These are phyloP conservation scores for Lagerstroemia fauriei DNA, from an alignment of 441 rosid species.

Conservation along the genomic window DNA sequence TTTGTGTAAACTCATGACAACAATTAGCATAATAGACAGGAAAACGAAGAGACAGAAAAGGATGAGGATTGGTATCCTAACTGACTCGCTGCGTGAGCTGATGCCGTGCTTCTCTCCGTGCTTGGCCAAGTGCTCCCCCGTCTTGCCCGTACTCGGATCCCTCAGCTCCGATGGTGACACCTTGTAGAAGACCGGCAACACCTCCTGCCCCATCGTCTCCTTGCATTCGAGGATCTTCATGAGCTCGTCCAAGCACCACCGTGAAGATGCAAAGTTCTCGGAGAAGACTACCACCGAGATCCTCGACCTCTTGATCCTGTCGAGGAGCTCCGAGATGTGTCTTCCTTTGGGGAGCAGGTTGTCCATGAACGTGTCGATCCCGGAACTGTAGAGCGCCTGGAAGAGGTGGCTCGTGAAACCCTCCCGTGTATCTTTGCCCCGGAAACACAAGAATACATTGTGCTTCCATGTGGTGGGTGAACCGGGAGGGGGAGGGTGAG, in stretches of 20 bases:
- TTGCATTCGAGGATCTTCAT: neutral
- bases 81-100: neutral
- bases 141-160: neutral
- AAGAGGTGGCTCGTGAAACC: neutral
- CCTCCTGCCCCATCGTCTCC: neutral
- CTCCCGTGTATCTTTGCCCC: neutral
- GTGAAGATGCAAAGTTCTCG: neutral
- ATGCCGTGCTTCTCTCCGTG: neutral
- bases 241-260: constrained; percentile 2
- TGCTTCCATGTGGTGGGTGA: neutral
- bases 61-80: too few relatives aligned
- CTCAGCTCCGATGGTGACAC: neutral
- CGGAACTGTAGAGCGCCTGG: neutral
- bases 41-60: too few relatives aligned
- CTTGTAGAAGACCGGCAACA: neutral
- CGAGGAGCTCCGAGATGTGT: neutral
- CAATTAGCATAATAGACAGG: too few relatives aligned
- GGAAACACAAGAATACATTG: neutral
- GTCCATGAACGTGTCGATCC: constrained; percentile 2
- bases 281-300: neutral
- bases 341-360: neutral
- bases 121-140: neutral
- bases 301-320: neutral
- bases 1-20: too few relatives aligned
- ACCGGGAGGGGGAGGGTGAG: neutral